phyloP scores from a whole-genome alignment of 2,329 filamentous ascomycete species.

The Penicillium sp. region DNA sequence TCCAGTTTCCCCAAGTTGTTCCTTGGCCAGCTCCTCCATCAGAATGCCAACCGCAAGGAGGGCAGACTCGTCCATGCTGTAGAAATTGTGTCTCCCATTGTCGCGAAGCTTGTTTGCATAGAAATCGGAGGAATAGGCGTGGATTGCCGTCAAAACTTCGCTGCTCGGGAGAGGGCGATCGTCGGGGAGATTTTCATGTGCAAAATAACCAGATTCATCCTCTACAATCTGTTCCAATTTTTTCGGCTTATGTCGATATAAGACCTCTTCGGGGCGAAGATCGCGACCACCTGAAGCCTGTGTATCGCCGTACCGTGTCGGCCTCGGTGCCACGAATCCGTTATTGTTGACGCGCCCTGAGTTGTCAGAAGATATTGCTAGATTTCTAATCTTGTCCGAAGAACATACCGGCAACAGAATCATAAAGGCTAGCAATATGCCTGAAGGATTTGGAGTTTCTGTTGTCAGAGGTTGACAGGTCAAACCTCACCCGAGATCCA shows the following conservation, averaged over 20 bases:
- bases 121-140: constrained; percentile 58
- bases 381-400: neutral
- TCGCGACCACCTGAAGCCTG: constrained; percentile 38
- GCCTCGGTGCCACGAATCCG: constrained; percentile 30
- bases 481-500: constrained; percentile 3
- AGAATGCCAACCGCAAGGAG: constrained; percentile 61
- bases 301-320: constrained; percentile 36
- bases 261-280: constrained; percentile 58
- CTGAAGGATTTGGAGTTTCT: neutral
- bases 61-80: constrained; percentile 63
- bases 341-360: constrained; percentile 49
- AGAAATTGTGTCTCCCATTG: constrained; percentile 43
- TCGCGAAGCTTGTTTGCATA: constrained; percentile 45
- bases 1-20: constrained; percentile 56
- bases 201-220: constrained; percentile 54
- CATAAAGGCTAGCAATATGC: constrained; percentile 53
- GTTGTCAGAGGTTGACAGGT: neutral
- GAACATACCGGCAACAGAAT: constrained; percentile 57
- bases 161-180: constrained; percentile 52
- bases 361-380: constrained; percentile 10
- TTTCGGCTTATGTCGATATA: constrained; percentile 48
- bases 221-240: constrained; percentile 54
- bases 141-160: constrained; percentile 58
- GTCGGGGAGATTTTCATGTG: constrained; percentile 47
- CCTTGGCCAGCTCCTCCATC: constrained; percentile 57